Base-by-base conservation (phyloP, 768 basidiomycete genomes). In the Hydnum rufescens region DNA sequence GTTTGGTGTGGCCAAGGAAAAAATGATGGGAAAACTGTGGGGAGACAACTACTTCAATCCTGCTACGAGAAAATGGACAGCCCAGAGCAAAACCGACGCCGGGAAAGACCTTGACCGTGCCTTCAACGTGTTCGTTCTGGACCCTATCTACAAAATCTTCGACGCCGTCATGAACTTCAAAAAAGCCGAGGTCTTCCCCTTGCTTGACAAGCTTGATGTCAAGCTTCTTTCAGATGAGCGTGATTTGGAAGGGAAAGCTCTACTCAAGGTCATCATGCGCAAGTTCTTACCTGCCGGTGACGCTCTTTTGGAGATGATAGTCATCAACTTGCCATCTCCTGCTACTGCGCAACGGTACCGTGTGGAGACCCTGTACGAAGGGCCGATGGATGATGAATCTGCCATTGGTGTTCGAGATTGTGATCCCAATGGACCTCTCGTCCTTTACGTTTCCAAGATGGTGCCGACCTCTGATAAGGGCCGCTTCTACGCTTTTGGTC, bases 1-100 rank as follows among this genome's bases (percentile, higher is more conserved):
- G 69, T 99, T 99, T 62, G 90, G 92, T 77, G 92, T 96, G 19
- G 85, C 92, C 70, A 92, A 92, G 72, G 83, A 85, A 58, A 97
- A 97, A 77, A 88, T 99, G 78, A 93, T 99, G 83, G 60, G 67
- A 55, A 92, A 84, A 71, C 78, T 99, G 46, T 99, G 95, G 95
- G 95, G 95, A 51, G 95, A 99, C 74, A 96, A 96, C 74, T 99
- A 71, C 74, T 97, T 97, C 77, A 99, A 97, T 74, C 86, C 92
- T 53, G 74, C 78, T 51, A 96, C 92, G 34, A 79, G 79, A 67
- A 99, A 99, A 70, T 97, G 95, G 95, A 76, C 87, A 19, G 88
- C 84, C 49, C 84, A 80, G 65, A 55, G 66, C 57, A 68, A 68
- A 23, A 80, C 78, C 58, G 75, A 78, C 52, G 82, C 90, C 60